phyloP scores from a whole-genome alignment of 352 stramenopile species.

The Pythium myriotylum region DNA sequence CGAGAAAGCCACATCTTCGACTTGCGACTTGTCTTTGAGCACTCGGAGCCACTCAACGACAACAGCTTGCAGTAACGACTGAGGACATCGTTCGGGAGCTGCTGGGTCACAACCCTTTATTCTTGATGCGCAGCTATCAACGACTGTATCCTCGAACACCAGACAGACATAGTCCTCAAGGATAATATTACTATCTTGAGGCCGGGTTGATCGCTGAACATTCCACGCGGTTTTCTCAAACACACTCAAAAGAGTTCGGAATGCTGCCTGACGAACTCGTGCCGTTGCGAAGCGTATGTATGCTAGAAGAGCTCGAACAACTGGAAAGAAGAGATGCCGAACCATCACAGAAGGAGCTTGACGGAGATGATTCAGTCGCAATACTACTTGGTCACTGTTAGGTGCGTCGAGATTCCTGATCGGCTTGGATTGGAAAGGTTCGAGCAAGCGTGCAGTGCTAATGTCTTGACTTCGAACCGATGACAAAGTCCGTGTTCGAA shows the following conservation, averaged over 20 bases:
- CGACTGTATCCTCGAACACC: slow-evolving; percentile 53
- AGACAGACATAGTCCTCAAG: slow-evolving; percentile 58
- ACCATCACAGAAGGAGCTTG: slow-evolving; percentile 38
- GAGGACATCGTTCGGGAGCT: background rate
- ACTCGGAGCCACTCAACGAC: slow-evolving; percentile 58
- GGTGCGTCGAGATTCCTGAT: slow-evolving; percentile 3
- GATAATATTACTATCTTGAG: slow-evolving; percentile 46
- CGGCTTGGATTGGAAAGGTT: slow-evolving; percentile 44
- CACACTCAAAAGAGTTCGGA: slow-evolving; percentile 49
- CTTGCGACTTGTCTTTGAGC: slow-evolving; percentile 24
- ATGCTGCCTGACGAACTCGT: slow-evolving; percentile 53
- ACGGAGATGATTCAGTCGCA: slow-evolving; percentile 35
- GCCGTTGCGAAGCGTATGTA: slow-evolving; percentile 48
- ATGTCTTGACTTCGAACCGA: slow-evolving; percentile 65
- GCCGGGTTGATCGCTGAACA: slow-evolving; percentile 36
- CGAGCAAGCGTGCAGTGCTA: slow-evolving; percentile 43
- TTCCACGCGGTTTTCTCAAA: slow-evolving; percentile 66
- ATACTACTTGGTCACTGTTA: slow-evolving; percentile 36
- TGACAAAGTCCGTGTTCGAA: slow-evolving; percentile 48
- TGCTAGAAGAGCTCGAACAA: slow-evolving; percentile 48
- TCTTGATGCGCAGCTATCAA: slow-evolving; percentile 14
- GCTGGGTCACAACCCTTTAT: slow-evolving; percentile 1
- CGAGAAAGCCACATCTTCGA: slow-evolving; percentile 42
- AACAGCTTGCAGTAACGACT: slow-evolving; percentile 45
- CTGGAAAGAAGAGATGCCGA: slow-evolving; percentile 58